These are phyloP conservation scores for Solanum sparsipilum DNA, from an alignment of 257 asterid genomes.

Conservation along the genomic window DNA sequence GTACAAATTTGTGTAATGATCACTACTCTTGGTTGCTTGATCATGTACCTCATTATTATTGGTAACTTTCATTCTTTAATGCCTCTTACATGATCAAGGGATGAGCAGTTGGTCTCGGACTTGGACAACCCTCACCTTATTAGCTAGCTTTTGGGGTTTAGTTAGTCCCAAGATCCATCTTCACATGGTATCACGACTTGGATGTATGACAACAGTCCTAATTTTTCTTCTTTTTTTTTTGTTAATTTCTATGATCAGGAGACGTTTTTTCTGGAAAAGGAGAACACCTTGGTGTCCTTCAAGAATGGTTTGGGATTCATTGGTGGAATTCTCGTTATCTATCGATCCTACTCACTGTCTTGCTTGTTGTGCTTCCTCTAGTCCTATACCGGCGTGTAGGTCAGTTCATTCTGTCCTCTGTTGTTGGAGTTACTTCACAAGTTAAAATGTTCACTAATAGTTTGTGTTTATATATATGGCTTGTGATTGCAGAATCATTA, in stretches of 20 bases:
- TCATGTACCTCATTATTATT: constrained; percentile 2
- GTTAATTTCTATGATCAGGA: constrained; percentile 31
- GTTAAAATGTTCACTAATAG: not conserved
- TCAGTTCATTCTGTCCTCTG: constrained; percentile 6
- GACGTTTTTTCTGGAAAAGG: constrained; percentile 91
- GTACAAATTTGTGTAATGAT: not conserved
- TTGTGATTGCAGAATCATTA: constrained; percentile 53
- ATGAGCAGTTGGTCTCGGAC: not conserved
- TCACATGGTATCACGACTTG: not conserved
- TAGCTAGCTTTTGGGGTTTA: not conserved
- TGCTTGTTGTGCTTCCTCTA: constrained; percentile 62
- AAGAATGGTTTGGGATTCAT: constrained; percentile 85
- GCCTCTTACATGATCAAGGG: not conserved
- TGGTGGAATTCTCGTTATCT: constrained; percentile 89
- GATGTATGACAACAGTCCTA: not conserved
- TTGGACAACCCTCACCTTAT: not conserved
- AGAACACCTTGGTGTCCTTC: constrained; percentile 66
- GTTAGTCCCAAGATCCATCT: not conserved
- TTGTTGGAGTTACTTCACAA: not conserved
- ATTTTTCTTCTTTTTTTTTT: not conserved
- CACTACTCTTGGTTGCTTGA: not conserved
- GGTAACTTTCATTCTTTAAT: not conserved
- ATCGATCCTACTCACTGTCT: constrained; percentile 44
- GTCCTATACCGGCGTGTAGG: constrained; percentile 82
- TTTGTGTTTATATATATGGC: not conserved